Percentiles rank a stretch among this genome's conserved stretches.
phyloP scores from a whole-genome alignment of 768 basidiomycete species.

The Boletus subparvulus region DNA sequence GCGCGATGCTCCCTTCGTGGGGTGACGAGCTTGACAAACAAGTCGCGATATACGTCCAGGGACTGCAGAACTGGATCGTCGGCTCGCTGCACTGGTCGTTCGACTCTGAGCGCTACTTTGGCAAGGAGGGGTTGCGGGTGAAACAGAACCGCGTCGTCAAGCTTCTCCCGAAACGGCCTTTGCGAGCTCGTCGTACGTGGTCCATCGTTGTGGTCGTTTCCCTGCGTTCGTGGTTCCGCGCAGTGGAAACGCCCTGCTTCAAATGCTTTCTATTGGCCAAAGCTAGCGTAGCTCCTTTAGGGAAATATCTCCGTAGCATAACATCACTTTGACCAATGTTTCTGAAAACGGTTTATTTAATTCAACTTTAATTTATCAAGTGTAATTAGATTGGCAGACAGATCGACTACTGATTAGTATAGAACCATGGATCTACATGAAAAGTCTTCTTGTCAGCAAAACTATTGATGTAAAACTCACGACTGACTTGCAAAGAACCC shows the following conservation, averaged over 20 bases:
- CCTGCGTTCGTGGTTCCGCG: background rate
- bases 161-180: constrained; percentile 43
- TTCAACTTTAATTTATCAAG: too few relatives aligned
- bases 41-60: constrained; percentile 56
- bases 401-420: too few relatives aligned
- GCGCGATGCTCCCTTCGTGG: constrained; percentile 57
- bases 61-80: constrained; percentile 69
- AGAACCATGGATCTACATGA: too few relatives aligned
- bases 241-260: background rate
- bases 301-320: too few relatives aligned
- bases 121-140: constrained; percentile 50
- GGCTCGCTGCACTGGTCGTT: constrained; percentile 77
- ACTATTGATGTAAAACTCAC: too few relatives aligned
- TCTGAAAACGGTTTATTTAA: too few relatives aligned
- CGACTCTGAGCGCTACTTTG: constrained; percentile 68
- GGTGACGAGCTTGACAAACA: constrained; percentile 56
- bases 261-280: background rate
- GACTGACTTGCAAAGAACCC: too few relatives aligned
- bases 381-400: too few relatives aligned
- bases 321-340: too few relatives aligned
- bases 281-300: too few relatives aligned
- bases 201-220: background rate
- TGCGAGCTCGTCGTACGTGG: constrained; percentile 13
- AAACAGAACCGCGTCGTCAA: constrained; percentile 54
- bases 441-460: too few relatives aligned